Conservation (phyloP, 2,329 filamentous ascomycete species). For the Aspergillus proliferans region DNA sequence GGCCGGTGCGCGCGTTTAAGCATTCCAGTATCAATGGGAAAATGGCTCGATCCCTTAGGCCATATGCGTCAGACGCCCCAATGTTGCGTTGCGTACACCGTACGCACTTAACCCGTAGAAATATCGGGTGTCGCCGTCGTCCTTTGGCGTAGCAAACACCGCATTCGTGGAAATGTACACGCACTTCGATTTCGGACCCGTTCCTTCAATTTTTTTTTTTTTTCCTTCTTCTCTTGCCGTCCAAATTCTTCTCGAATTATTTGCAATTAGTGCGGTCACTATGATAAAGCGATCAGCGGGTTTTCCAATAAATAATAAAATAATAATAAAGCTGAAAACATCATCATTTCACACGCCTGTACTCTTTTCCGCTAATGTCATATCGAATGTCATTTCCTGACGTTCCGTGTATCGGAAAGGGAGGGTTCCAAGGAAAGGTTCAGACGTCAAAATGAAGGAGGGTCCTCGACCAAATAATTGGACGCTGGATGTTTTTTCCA, state of each 20-base stretch:
- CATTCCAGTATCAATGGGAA: conserved; percentile 18
- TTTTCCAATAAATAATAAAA: neutral
- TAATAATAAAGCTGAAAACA: conserved; percentile 1
- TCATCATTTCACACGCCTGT: conserved; percentile 4
- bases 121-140: neutral
- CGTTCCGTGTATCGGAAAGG: conserved; percentile 4
- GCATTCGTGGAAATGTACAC: conserved; percentile 10
- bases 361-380: neutral
- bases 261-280: neutral
- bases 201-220: conserved; percentile 1
- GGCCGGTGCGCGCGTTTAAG: conserved; percentile 21
- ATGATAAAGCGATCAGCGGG: neutral
- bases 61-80: neutral
- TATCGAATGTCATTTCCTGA: conserved; percentile 6
- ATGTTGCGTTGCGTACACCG: neutral
- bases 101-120: too few species aligned
- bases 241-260: neutral
- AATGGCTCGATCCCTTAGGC: conserved; percentile 9
- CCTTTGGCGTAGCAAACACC: conserved; percentile 1
- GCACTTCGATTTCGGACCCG: neutral
- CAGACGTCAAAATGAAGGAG: neutral
- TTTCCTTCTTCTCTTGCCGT: conserved; percentile 1
- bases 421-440: conserved; percentile 2
- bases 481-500: neutral
- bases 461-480: neutral